Base-by-base conservation (phyloP, 1,284 basidiomycete species). In the Cerioporus squamosus region DNA sequence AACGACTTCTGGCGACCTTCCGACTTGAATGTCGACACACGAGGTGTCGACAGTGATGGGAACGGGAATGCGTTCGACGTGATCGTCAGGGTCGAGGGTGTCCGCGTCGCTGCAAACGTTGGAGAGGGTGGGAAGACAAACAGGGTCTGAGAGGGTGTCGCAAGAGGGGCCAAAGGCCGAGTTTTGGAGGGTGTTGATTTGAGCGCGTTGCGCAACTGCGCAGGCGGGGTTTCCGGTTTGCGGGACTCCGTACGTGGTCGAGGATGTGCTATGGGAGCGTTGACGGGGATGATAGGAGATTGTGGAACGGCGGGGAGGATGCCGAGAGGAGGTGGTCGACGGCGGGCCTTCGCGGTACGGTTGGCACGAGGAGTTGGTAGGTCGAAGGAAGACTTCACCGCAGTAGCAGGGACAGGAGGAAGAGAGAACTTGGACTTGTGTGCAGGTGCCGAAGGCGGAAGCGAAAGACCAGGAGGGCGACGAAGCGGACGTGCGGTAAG, bases 111-210 rank as follows among this genome's bases (percentile, higher is more conserved):
- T 57, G 77, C 78, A 56, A 81, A 70, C 7, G 84, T 88, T 9
- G 90, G 90, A 14, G 90, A 91, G 38, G 91, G 90, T 3, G 91
- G 91, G 70, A 93, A 93, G 40, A 93, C 87, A 67, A 93, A 93
- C 47, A 93, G 77, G 0, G 90, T 93, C 70, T 93, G 91, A 1
- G 89, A 83, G 26, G 84, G 83, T 61, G 78, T 75, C 62, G 72
- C 68, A 49, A 64, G 62, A 75, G 31, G 75, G 72, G 51, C 58
- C 22, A 53, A 59, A 33, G 60, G 31, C 44, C 55, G 53, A 56
- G 63, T 55, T 54, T 50, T 53, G 14, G 59, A 43, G 55, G 68
- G 60, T 43, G 68, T 72, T 17, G 69, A 60, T 53, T 67, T 66
- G 43, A 65, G 20, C 14, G 52, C 51, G n/a, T 64, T 67, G 48